Evolutionary conservation across 176 grass and related monocot genomes (phyloP), one percentile per base, ranked within the genome.

Genomic region (Cenchrus americanus): DNA sequence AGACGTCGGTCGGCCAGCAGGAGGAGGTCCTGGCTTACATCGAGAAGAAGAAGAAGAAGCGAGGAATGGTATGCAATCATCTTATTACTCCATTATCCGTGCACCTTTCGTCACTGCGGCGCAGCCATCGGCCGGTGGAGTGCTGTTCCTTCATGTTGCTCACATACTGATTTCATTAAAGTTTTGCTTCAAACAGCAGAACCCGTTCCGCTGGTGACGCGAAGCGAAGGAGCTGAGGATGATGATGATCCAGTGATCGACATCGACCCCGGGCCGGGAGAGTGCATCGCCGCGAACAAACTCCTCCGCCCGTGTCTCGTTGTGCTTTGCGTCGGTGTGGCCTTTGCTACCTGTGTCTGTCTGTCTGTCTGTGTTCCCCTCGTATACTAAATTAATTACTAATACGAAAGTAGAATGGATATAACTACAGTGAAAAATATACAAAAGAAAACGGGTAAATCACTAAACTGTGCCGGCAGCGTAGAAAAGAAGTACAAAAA

Each of bases 21-120:
- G 80, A 93, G 89, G 96, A 98, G 85, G 87, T 98, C 54, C 79
- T 95, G 65, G 93, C 96, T 21, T 95, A 95, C 77, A 85, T 95
- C 74, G 96, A 98, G 53, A 98, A 98, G 89, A 98, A 94, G 74
- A 97, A 97, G 55, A 97, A 91, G 82, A 98, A 87, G 76, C 92
- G 80, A 62, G 90, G 87, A 51, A 83, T 98, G 84, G 96, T 98
- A 85, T 87, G 90, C 81, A 62, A 37, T 17, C 30, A 37, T 10
- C 44, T 52, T 3, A 13, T 13, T 15, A 44, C 2, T 49, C 7
- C 30, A 12, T 10, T n/a, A n/a, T n/a, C n/a, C n/a, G n/a, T n/a
- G n/a, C n/a, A n/a, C n/a, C n/a, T n/a, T n/a, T n/a, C n/a, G n/a
- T n/a, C n/a, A n/a, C n/a, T n/a, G n/a, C n/a, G n/a, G n/a, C n/a